A percentile compares a stretch with the other conserved stretches of the same genome.
Conservation (phyloP, 2,329 filamentous ascomycete genomes). For the Phyllosticta capitalensis region DNA sequence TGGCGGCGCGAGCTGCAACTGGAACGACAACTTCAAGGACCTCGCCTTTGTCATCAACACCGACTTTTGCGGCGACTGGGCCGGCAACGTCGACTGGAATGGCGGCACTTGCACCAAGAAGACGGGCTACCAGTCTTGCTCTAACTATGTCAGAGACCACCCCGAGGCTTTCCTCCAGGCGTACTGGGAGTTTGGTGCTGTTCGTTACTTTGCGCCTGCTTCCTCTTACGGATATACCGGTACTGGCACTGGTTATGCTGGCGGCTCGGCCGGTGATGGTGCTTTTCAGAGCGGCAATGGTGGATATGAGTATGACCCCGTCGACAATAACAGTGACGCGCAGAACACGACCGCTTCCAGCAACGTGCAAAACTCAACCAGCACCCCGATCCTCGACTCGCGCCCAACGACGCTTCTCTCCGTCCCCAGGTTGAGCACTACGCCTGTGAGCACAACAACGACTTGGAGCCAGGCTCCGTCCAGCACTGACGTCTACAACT, state of each 20-base stretch:
- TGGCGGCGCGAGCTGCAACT: conserved; percentile 33
- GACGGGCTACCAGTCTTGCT: conserved; percentile 39
- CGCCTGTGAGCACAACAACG: neutral
- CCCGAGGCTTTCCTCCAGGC: conserved; percentile 22
- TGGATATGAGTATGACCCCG: neutral
- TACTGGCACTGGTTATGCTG: neutral
- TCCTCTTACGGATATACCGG: neutral
- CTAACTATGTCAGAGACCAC: conserved; percentile 23
- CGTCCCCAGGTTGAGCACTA: neutral
- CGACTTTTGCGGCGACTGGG: conserved; percentile 46
- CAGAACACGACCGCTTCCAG: neutral
- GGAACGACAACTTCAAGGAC: conserved; percentile 31
- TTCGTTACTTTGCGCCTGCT: conserved; percentile 10
- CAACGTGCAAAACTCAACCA: neutral
- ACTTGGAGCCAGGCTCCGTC: neutral
- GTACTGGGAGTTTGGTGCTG: conserved; percentile 26
- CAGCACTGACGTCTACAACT: neutral
- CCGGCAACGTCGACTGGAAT: conserved; percentile 48
- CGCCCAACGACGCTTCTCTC: neutral
- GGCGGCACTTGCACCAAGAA: conserved; percentile 17
- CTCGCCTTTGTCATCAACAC: conserved; percentile 36
- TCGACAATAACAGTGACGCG: neutral
- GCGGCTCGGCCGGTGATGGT: neutral
- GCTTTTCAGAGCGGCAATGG: neutral
- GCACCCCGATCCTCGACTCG: neutral